A percentile compares a stretch with the other conserved stretches of the same genome.
These are phyloP conservation scores for Tuber aestivum DNA, from an alignment of 495 filamentous ascomycete species.

Conservation along the genomic window DNA sequence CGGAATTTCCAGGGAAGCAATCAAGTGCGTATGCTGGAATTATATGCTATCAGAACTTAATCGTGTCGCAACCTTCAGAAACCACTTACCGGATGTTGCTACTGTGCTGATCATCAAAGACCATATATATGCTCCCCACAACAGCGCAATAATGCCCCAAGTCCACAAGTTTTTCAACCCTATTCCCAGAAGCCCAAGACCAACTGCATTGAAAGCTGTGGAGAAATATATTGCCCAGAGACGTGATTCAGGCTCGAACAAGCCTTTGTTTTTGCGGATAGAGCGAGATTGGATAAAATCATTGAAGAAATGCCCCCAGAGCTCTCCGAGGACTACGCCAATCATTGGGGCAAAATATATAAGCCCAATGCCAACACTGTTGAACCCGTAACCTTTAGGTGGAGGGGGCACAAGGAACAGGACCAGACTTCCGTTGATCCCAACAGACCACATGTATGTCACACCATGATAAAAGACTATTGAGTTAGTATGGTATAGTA, in stretches of 20 bases:
- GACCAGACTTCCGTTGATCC: constrained; percentile 38
- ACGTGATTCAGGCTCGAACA: constrained; percentile 32
- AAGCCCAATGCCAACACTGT: constrained; percentile 20
- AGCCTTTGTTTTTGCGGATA: constrained; percentile 22
- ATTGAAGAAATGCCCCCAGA: constrained; percentile 39
- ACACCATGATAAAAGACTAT: constrained; percentile 33
- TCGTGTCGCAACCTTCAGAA: neutral
- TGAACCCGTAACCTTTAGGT: constrained; percentile 35
- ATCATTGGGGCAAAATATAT: constrained; percentile 38
- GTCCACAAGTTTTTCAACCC: constrained; percentile 26
- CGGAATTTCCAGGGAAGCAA: constrained; percentile 34
- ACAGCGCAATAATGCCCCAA: constrained; percentile 31
- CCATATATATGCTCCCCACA: constrained; percentile 37
- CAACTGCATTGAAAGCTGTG: constrained; percentile 17
- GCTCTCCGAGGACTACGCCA: constrained; percentile 31
- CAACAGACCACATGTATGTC: constrained; percentile 38
- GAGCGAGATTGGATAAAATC: constrained; percentile 26
- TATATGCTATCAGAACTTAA: neutral
- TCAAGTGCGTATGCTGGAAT: constrained; percentile 30
- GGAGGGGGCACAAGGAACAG: constrained; percentile 21
- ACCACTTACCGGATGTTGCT: constrained; percentile 22
- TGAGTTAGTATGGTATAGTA: constrained; percentile 7
- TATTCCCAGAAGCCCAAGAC: constrained; percentile 23
- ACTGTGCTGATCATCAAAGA: constrained; percentile 36
- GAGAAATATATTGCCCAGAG: constrained; percentile 30